Conservation (phyloP, 1,284 basidiomycete species). For the Tylopilus sp. region DNA sequence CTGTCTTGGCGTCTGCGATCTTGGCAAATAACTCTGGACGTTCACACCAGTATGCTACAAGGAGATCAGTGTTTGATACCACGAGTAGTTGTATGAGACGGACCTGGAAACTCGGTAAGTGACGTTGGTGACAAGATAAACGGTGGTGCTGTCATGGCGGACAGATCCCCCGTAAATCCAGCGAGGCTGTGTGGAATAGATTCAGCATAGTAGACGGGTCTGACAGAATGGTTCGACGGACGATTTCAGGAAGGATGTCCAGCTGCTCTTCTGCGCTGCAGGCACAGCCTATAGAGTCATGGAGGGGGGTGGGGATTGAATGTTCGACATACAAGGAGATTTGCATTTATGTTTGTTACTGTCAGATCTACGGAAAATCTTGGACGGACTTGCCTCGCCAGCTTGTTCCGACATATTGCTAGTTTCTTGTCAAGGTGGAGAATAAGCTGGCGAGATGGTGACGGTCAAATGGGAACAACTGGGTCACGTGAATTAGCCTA, state of each 20-base stretch:
- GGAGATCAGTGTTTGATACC: slow-evolving; percentile 5
- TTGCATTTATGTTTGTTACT: slow-evolving; percentile 43
- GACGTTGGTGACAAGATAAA: slow-evolving; percentile 92
- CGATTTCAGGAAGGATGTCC: slow-evolving; percentile 88
- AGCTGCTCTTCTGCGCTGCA: slow-evolving; percentile 76
- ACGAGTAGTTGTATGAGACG: slow-evolving; percentile 30
- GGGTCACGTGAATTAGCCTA: slow-evolving; percentile 34
- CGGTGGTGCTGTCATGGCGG: slow-evolving; percentile 93
- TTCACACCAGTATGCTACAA: slow-evolving; percentile 91
- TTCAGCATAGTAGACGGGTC: slow-evolving; percentile 20
- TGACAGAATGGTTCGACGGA: slow-evolving; percentile 49
- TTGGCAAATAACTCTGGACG: slow-evolving; percentile 86
- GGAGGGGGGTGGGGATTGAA: slow-evolving; percentile 30
- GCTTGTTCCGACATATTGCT: slow-evolving; percentile 52
- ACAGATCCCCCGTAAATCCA: slow-evolving; percentile 92
- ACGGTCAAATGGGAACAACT: slow-evolving; percentile 13
- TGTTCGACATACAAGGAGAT: slow-evolving; percentile 46
- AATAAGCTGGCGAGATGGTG: slow-evolving; percentile 27
- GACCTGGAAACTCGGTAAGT: slow-evolving; percentile 90
- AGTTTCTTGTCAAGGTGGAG: slow-evolving; percentile 7
- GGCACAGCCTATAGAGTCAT: slow-evolving; percentile 72
- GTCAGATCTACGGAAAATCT: slow-evolving; percentile 42
- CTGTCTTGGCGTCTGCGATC: slow-evolving; percentile 81
- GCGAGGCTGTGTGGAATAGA: slow-evolving; percentile 65
- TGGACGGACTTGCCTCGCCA: slow-evolving; percentile 52